Evolutionary conservation across 2,329 filamentous ascomycete species (phyloP), one percentile per base, ranked within the genome.

Genomic region (Fusarium sp.): DNA sequence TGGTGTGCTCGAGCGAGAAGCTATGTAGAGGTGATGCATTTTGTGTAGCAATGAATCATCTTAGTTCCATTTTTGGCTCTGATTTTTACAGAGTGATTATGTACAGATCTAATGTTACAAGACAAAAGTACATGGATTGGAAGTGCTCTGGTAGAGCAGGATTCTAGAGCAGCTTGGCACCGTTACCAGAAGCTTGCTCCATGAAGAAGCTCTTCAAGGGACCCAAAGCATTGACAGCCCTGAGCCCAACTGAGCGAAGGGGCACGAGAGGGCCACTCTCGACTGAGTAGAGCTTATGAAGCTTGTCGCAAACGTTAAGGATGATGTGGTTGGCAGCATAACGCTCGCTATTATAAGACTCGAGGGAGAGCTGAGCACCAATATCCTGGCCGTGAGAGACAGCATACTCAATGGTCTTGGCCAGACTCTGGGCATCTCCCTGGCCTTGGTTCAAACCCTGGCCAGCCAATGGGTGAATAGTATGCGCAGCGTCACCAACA

Each of bases 401-500:
- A 5, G 93, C 91, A 69, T 90, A 90, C 62, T 89, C 88, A 49
- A 99, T 91, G 1, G 89, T 89, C 65, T 85, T 85, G 9, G 90
- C 88, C 1, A 99, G 86, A 52, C 91, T 91, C 72, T 93, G 90
- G 1, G 96, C 91, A 76, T 99, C 96, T 18, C 89, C 94, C 66
- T 98, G 90, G 3, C 96, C 96, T 73, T 96, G 91, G 76, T 99
- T 99, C 15, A 99, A 84, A 2, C 96, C 96, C 79, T 98, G 96
- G 1, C 96, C 96, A 2, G 93, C 96, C 6, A 99, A 89, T 0
- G 96, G 96, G 77, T 99, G 96, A 68, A 97, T 90, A 2, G 94
- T 97, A 77, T 99, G 96, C 10, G 96, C 96, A 2, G 96, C 96
- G 70, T 99, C 96, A 63, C 96, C 96, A 35, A 99, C 88, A 2